Conservation (phyloP, 192 early-diverging fungal species). For the Kickxella alabastrina region DNA sequence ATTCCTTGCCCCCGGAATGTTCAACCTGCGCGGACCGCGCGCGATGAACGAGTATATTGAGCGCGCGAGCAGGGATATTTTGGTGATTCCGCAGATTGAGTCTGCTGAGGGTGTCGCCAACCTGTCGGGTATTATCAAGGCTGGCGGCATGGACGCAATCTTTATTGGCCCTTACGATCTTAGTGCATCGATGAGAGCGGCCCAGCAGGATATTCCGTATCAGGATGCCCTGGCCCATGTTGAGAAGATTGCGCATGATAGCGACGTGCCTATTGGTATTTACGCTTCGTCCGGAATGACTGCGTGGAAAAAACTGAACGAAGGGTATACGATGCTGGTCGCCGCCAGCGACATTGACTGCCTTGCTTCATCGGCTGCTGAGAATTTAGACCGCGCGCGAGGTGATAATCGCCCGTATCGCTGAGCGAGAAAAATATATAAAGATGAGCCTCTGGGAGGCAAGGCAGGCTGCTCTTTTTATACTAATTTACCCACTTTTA, state of each 20-base stretch:
- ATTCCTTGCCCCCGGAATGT: constrained; percentile 31
- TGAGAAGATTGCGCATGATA: constrained; percentile 19
- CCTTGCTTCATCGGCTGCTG: constrained; percentile 33
- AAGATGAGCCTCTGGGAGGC: too few species aligned
- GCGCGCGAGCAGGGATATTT: constrained; percentile 24
- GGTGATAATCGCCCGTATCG: constrained; percentile 24
- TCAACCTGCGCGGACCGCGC: constrained; percentile 33
- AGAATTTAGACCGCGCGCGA: constrained; percentile 43
- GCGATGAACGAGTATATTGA: constrained; percentile 40
- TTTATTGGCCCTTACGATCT: constrained; percentile 45
- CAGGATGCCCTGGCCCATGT: constrained; percentile 27
- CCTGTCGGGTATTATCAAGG: constrained; percentile 31
- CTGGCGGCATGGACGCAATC: constrained; percentile 37
- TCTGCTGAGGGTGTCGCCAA: constrained; percentile 39
- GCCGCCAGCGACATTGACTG: constrained; percentile 46
- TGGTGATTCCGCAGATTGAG: constrained; percentile 53
- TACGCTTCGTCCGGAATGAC: constrained; percentile 35
- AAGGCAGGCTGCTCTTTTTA: not conserved
- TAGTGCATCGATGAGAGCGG: constrained; percentile 20
- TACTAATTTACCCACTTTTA: not conserved
- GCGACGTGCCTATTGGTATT: constrained; percentile 44
- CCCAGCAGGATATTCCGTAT: constrained; percentile 26
- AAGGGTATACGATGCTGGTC: constrained; percentile 45
- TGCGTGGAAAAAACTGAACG: constrained; percentile 21
- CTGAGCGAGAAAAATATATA: constrained; percentile 2